These are phyloP conservation scores for Magnolia changhungtana DNA, from an alignment of 164 flowering plant genomes.

Conservation along the genomic window DNA sequence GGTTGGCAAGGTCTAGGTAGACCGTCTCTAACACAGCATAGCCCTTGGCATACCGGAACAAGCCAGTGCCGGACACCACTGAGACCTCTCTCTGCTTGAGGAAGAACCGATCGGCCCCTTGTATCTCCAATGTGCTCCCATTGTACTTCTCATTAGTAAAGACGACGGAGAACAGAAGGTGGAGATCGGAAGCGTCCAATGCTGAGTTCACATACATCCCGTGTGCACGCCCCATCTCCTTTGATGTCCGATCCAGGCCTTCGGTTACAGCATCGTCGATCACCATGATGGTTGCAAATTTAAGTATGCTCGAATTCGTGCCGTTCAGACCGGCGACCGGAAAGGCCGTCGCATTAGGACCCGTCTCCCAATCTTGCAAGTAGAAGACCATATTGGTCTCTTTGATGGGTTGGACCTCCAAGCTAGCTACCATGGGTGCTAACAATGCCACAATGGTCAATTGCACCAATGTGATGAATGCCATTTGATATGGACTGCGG, in stretches of 20 bases:
- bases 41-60: background rate
- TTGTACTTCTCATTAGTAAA: background rate
- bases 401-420: background rate
- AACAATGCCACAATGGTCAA: background rate
- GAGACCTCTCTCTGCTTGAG: background rate
- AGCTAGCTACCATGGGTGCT: background rate
- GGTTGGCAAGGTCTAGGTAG: background rate
- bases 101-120: background rate
- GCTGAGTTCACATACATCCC: background rate
- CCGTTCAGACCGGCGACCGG: background rate
- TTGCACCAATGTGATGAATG: too few relatives aligned
- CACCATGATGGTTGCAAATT: background rate
- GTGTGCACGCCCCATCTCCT: background rate
- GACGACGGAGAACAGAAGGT: background rate
- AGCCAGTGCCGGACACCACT: background rate
- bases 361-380: slow-evolving; percentile 4
- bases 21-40: background rate
- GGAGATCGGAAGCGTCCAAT: background rate
- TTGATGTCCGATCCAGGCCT: background rate
- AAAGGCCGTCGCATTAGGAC: background rate
- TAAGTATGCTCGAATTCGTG: background rate
- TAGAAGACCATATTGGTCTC: slow-evolving; percentile 1
- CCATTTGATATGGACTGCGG: too few relatives aligned
- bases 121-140: slow-evolving; percentile 2
- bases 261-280: background rate